Base-by-base conservation (phyloP, 2,329 filamentous ascomycete genomes). In the Lachnum nothofagi region DNA sequence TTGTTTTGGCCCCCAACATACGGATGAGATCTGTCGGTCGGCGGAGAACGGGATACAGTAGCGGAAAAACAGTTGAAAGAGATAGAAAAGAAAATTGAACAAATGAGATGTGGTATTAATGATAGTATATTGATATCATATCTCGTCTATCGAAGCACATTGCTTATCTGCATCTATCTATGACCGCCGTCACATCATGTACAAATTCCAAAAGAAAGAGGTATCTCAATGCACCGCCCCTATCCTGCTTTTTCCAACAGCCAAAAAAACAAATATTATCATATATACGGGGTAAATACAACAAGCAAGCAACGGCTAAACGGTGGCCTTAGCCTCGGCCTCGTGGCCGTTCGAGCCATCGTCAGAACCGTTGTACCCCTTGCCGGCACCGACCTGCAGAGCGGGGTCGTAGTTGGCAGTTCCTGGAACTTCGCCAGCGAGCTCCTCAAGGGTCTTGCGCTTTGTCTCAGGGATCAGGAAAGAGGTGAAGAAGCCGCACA, bases 381-480 rank as follows among this genome's bases (percentile, higher is more conserved):
- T 48, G 4, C 20, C 8, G 7, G 23, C 2, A 8, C 22, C 34
- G 10, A 12, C 43, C 10, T 29, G 29, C 2, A 41, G 24, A 4
- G 34, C 33, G 2, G 49, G 49, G 19, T 55, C 52, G 24, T 49
- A 55, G 24, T 49, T 55, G 14, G 44, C 17, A 12, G 52, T 55
- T 45, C 54, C 51, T 31, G 48, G 48, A 33, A 54, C 56, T 64
- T 88, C 84, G 4, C 83, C 83, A 3, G 82, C 78, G 16, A 89
- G 69, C 56, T 83, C 77, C 63, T 89, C 88, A 37, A 93, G 71
- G 0, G 86, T 88, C 67, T 82, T 76, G 1, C 84, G 75, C 70
- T 86, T 90, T 0, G 85, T 90, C 70, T 90, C 88, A 0, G 86
- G 86, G 23, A 91, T 84, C 25, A 91, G 68, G 3, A 91, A 69